Percentiles rank a stretch among this genome's conserved stretches.
Evolutionary conservation across 805 yeast species (phyloP).

Genomic region (Debaryomyces hansenii): DNA sequence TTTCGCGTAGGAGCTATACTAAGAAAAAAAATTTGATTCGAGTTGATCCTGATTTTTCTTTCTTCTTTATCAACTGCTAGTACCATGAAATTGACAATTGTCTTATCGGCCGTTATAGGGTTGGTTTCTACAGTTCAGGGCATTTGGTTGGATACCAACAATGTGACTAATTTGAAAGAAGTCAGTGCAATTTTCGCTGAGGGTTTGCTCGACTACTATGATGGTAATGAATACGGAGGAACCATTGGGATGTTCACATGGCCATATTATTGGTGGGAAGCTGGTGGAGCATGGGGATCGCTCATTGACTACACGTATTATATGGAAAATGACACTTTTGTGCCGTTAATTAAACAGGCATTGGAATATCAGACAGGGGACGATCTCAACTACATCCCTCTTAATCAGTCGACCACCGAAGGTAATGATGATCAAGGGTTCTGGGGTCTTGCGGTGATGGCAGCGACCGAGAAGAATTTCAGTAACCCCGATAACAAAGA

Average conservation of each 20-base stretch:
- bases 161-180: conserved; percentile 45
- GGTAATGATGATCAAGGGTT: conserved; percentile 98
- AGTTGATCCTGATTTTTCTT: background rate
- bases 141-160: conserved; percentile 38
- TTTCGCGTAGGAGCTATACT: background rate
- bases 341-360: conserved; percentile 56
- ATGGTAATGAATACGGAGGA: conserved; percentile 66
- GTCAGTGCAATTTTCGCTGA: conserved; percentile 62
- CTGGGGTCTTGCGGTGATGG: conserved; percentile 94
- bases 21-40: background rate
- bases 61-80: background rate
- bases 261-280: conserved; percentile 99
- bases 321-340: conserved; percentile 70
- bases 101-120: conserved; percentile 2
- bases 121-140: conserved; percentile 12
- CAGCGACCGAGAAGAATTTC: conserved; percentile 88
- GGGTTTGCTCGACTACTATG: conserved; percentile 83
- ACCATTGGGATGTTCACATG: conserved; percentile 81
- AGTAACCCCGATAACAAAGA: conserved; percentile 46
- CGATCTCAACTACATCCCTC: conserved; percentile 77
- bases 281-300: conserved; percentile 94
- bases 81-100: conserved; percentile 6
- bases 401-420: conserved; percentile 86
- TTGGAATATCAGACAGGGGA: conserved; percentile 66
- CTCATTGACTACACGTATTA: conserved; percentile 75